These are phyloP conservation scores for Boletus sensibilis DNA, from an alignment of 768 basidiomycete species.

Conservation along the genomic window DNA sequence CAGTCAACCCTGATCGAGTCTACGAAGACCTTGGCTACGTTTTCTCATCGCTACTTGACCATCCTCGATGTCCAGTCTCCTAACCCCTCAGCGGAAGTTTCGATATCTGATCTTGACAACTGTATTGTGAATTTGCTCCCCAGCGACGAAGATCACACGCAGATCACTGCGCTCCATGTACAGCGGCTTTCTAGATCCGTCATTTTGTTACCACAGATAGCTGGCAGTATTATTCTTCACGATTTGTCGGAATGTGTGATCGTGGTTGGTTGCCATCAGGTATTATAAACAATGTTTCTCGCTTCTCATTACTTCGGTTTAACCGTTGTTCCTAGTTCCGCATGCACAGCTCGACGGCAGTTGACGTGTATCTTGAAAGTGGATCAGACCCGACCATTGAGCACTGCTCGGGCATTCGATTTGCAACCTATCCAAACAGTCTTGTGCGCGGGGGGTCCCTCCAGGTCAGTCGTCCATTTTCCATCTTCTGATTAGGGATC, in stretches of 20 bases:
- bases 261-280: constrained; percentile 82
- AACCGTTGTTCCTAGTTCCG: constrained; percentile 58
- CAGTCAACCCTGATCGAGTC: constrained; percentile 26
- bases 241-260: constrained; percentile 60
- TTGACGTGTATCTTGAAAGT: constrained; percentile 66
- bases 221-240: constrained; percentile 74
- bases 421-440: constrained; percentile 57
- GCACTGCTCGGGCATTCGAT: constrained; percentile 59
- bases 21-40: constrained; percentile 41
- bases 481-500: background rate
- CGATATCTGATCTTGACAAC: constrained; percentile 60
- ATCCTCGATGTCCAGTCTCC: constrained; percentile 30
- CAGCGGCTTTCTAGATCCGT: constrained; percentile 59
- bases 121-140: constrained; percentile 72
- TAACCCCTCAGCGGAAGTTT: constrained; percentile 46
- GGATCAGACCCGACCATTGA: constrained; percentile 81
- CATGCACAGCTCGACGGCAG: constrained; percentile 71
- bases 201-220: constrained; percentile 60
- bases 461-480: constrained; percentile 17
- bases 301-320: background rate
- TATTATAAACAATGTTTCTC: constrained; percentile 25
- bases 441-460: background rate
- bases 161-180: constrained; percentile 32
- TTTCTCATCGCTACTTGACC: constrained; percentile 48
- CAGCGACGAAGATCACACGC: constrained; percentile 2